A percentile compares a stretch with the other conserved stretches of the same genome.
These are phyloP conservation scores for Xanthoconium separans DNA, from an alignment of 1,284 basidiomycete species.

Conservation along the genomic window DNA sequence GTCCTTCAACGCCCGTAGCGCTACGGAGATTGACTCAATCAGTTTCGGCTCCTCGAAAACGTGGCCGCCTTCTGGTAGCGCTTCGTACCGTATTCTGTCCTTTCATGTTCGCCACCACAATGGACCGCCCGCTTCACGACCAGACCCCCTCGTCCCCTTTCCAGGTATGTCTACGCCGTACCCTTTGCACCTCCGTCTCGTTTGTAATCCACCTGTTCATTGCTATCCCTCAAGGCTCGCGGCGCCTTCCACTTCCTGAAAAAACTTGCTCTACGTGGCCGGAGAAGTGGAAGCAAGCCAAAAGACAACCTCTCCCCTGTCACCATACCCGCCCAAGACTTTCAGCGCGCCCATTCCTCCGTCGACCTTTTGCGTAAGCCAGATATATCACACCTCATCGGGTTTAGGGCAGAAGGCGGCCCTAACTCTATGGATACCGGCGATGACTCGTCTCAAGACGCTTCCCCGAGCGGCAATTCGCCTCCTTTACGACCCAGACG, in stretches of 20 bases:
- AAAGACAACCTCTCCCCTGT: constrained; percentile 23
- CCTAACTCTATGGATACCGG: constrained; percentile 28
- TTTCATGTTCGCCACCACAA: constrained; percentile 19
- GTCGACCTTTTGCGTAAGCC: constrained; percentile 40
- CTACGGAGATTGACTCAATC: constrained; percentile 19
- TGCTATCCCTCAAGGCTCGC: constrained; percentile 28
- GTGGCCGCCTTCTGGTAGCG: constrained; percentile 25
- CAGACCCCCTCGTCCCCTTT: constrained; percentile 26
- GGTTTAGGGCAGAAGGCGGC: constrained; percentile 31
- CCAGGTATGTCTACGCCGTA: constrained; percentile 29
- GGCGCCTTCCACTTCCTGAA: constrained; percentile 39
- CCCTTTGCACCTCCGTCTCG: neutral
- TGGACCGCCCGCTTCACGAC: constrained; percentile 25
- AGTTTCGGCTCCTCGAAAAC: constrained; percentile 29
- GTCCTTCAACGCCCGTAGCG: neutral
- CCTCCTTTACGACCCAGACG: constrained; percentile 20
- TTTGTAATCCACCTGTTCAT: constrained; percentile 17
- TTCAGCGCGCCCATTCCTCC: constrained; percentile 32
- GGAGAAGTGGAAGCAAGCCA: constrained; percentile 16
- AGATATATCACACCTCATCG: constrained; percentile 43
- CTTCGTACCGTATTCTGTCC: constrained; percentile 8
- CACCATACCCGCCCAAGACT: constrained; percentile 16
- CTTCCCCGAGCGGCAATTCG: constrained; percentile 27
- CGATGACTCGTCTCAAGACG: constrained; percentile 35
- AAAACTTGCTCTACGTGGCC: constrained; percentile 36